A percentile compares a stretch with the other conserved stretches of the same genome.
These are phyloP conservation scores for Cercospora sesami DNA, from an alignment of 2,329 filamentous ascomycete species.

Conservation along the genomic window DNA sequence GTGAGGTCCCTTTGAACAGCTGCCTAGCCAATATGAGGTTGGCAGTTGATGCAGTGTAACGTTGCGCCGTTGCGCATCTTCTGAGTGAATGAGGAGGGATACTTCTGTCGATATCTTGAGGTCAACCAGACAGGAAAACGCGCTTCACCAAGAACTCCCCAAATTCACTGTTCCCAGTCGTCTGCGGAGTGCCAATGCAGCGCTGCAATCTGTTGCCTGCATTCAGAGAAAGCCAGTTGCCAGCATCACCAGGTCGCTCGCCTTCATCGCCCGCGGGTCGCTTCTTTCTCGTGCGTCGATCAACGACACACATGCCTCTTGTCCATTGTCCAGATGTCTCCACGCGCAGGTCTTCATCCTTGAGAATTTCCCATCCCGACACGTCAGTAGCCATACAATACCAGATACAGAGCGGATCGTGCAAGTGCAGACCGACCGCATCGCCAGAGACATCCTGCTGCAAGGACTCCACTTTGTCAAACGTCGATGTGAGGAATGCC, in stretches of 20 bases:
- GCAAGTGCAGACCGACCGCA: conserved; percentile 46
- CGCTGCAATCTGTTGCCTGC: conserved; percentile 80
- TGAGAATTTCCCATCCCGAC: conserved; percentile 40
- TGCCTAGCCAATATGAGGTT: neutral
- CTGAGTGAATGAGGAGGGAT: neutral
- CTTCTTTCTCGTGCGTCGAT: conserved; percentile 64
- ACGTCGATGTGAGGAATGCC: conserved; percentile 50
- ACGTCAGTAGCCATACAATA: conserved; percentile 37
- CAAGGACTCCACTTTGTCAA: conserved; percentile 47
- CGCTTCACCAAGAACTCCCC: conserved; percentile 32
- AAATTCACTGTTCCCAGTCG: conserved; percentile 62
- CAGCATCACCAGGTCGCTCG: conserved; percentile 67
- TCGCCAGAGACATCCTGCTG: conserved; percentile 40
- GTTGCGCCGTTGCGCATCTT: neutral
- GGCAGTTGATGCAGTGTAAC: neutral
- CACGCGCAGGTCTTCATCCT: conserved; percentile 77
- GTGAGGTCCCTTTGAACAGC: neutral
- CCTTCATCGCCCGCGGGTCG: conserved; percentile 50
- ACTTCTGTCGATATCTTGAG: neutral
- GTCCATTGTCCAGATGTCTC: conserved; percentile 96
- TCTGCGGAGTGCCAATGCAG: conserved; percentile 65
- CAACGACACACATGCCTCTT: conserved; percentile 78
- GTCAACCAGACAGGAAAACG: conserved; percentile 7
- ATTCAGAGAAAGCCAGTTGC: conserved; percentile 70
- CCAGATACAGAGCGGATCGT: conserved; percentile 48